Conservation (phyloP, 192 early-diverging fungal species). For the Backusella psychrophila region DNA sequence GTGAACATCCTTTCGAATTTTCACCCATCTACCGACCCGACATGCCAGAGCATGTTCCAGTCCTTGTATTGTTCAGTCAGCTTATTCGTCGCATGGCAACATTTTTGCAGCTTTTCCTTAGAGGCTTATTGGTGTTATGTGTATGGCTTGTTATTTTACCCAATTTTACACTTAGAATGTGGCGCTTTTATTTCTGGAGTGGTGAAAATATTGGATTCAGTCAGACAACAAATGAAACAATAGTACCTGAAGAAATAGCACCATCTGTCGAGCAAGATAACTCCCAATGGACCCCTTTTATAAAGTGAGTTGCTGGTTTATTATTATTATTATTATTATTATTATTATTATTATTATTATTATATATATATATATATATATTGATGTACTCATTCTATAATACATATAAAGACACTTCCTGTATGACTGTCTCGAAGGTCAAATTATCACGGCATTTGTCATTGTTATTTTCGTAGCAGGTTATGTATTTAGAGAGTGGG, state of each 20-base stretch:
- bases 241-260: neutral
- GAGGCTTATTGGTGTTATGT: slow-evolving; percentile 61
- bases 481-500: slow-evolving; percentile 88
- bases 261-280: neutral
- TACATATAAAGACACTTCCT: slow-evolving; percentile 39
- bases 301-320: neutral
- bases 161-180: slow-evolving; percentile 78
- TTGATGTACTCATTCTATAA: neutral
- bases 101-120: slow-evolving; percentile 39
- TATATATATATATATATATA: too few relatives aligned
- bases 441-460: slow-evolving; percentile 71
- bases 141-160: slow-evolving; percentile 86
- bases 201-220: slow-evolving; percentile 53
- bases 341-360: too few relatives aligned
- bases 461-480: slow-evolving; percentile 78
- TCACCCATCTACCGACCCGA: slow-evolving; percentile 73
- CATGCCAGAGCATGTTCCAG: slow-evolving; percentile 71
- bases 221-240: neutral
- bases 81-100: neutral
- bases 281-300: slow-evolving; percentile 7
- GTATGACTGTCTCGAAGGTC: slow-evolving; percentile 81
- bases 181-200: slow-evolving; percentile 83
- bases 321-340: too few relatives aligned
- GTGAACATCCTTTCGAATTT: slow-evolving; percentile 82
- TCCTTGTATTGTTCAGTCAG: slow-evolving; percentile 34